Evolutionary conservation across 2,329 filamentous ascomycete species (phyloP), one percentile per base, ranked within the genome.

Genomic region (Talaromyces marneffei): DNA sequence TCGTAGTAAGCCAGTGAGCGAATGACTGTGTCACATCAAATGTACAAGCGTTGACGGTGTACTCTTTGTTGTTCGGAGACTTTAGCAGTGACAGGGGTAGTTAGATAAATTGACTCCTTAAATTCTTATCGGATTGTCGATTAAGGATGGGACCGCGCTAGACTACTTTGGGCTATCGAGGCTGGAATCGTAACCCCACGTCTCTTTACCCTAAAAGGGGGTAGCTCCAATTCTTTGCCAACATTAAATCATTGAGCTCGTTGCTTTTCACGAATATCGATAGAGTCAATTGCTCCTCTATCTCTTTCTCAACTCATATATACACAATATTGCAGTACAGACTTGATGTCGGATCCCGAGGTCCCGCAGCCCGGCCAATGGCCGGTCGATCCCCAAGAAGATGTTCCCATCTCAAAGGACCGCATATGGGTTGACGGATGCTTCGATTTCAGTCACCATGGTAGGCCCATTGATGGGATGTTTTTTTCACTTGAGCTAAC

Each of bases 401-500:
- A 85, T 70, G 72, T 83, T 44, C 72, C 78, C 2, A 79, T 87
- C 52, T 78, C 77, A 27, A 82, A 88, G 61, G 86, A 90, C 69
- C 87, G 93, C 67, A 90, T 99, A 70, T 99, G 95, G 95, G 90
- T 99, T 27, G 94, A 99, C 75, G 94, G 94, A 65, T 99, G 94
- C 82, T 99, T 97, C 79, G 94, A 99, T 80, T 99, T 99, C 78
- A 95, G 92, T 78, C 94, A 99, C 75, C 94, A 97, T 75, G 94
- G 90, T 91, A 67, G 79, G 48, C 46, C 39, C 25, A n/a, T 46
- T 56, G 25, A 27, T 39, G 23, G n/a, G 16, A 23, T 44, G 25
- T n/a, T 57, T 39, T 25, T 56, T 57, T 39, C 25, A 25, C 35
- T 33, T 44, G 31, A 27, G 58, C 55, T 60, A 59, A 63, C 59